phyloP scores from a whole-genome alignment of 2,329 filamentous ascomycete genomes.

The Nemania diffusa region DNA sequence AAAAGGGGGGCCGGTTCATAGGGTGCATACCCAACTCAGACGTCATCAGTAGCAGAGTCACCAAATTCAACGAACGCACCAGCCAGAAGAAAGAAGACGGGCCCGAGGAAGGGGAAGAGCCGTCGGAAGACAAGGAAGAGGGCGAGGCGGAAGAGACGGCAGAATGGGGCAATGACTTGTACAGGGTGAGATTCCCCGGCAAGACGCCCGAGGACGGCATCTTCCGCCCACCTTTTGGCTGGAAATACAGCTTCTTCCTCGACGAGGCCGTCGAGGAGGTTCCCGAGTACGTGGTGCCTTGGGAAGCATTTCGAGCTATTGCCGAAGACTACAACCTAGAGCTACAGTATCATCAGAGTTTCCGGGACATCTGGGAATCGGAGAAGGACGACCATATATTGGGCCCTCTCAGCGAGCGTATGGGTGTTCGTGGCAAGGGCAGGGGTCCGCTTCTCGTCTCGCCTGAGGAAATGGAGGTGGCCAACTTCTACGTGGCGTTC shows the following conservation, averaged over 20 bases:
- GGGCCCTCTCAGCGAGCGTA: slow-evolving; percentile 89
- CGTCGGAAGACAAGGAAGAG: slow-evolving; percentile 61
- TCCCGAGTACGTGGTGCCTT: slow-evolving; percentile 97
- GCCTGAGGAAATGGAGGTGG: slow-evolving; percentile 91
- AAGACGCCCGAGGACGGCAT: slow-evolving; percentile 85
- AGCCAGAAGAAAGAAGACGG: slow-evolving; percentile 52
- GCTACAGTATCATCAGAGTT: slow-evolving; percentile 90
- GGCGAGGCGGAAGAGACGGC: slow-evolving; percentile 72
- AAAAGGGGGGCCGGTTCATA: slow-evolving; percentile 93
- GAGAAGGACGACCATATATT: slow-evolving; percentile 87
- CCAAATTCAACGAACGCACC: slow-evolving; percentile 73
- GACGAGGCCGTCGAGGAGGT: slow-evolving; percentile 96
- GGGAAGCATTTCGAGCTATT: slow-evolving; percentile 95
- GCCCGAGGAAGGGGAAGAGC: slow-evolving; percentile 39
- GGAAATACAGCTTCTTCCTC: slow-evolving; percentile 98
- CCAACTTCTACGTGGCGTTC: slow-evolving; percentile 90
- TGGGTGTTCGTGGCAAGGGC: slow-evolving; percentile 84
- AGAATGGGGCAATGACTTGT: slow-evolving; percentile 94
- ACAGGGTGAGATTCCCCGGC: slow-evolving; percentile 87
- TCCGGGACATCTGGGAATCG: slow-evolving; percentile 89
- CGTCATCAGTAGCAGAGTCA: slow-evolving; percentile 82
- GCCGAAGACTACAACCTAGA: slow-evolving; percentile 98
- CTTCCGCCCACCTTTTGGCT: slow-evolving; percentile 94
- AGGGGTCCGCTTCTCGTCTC: slow-evolving; percentile 76
- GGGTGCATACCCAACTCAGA: slow-evolving; percentile 98